Conservation (phyloP, 2,329 filamentous ascomycete species). For the Geosmithia putterillii region DNA sequence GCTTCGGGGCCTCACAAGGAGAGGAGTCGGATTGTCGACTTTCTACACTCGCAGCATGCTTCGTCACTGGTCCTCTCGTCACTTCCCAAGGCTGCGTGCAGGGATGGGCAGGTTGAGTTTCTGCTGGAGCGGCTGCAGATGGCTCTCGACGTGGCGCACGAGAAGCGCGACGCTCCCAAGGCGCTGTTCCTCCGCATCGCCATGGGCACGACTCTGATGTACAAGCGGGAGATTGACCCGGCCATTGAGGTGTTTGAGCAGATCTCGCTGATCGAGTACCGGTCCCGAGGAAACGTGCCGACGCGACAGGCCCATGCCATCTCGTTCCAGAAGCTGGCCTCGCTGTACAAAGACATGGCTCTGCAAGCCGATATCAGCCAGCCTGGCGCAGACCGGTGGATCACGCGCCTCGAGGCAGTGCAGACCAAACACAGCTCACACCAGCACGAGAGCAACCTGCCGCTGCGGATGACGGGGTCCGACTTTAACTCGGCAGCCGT, state of each 20-base stretch:
- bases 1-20: constrained; percentile 10
- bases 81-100: constrained; percentile 26
- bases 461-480: constrained; percentile 24
- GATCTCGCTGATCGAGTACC: constrained; percentile 22
- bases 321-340: constrained; percentile 25
- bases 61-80: constrained; percentile 21
- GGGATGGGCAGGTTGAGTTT: constrained; percentile 15
- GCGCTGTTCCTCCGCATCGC: constrained; percentile 24
- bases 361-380: constrained; percentile 14
- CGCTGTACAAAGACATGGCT: constrained; percentile 21
- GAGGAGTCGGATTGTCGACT: constrained; percentile 17
- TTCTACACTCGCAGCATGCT: constrained; percentile 21
- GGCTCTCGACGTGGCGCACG: constrained; percentile 18
- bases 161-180: constrained; percentile 20
- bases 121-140: constrained; percentile 15
- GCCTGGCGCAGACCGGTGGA: constrained; percentile 15
- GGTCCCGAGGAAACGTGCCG: constrained; percentile 23
- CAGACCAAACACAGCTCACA: constrained; percentile 22
- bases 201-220: constrained; percentile 19
- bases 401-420: constrained; percentile 20
- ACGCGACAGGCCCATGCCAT: constrained; percentile 24
- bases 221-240: constrained; percentile 16
- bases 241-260: constrained; percentile 22
- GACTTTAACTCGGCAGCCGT: constrained; percentile 28
- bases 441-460: constrained; percentile 22